Evolutionary conservation across 345 rosid species (phyloP), one percentile per base, ranked within the genome.

Genomic region (Boechera divaricarpa): DNA sequence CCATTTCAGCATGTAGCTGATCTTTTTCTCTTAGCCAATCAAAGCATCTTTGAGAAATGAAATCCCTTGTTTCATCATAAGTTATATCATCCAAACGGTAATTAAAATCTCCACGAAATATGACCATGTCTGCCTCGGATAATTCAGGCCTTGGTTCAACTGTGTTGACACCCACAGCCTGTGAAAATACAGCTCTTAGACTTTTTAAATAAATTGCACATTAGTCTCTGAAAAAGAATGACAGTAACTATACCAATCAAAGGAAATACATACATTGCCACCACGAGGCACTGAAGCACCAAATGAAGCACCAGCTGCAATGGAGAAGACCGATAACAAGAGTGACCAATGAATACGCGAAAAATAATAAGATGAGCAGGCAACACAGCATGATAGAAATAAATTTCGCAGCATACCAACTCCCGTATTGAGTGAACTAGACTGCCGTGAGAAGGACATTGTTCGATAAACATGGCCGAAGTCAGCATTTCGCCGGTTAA

Each of bases 11-110:
- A 77, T 83, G 86, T 35, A 91, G 91, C 80, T 91, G 97, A 80
- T 91, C 94, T 68, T 74, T 86, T 82, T 86, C 92, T 83, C 94
- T 83, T 70, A 91, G 90, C 94, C 94, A 91, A 73, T 91, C 97
- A 85, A 91, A 89, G 84, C 86, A 79, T 81, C 97, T 82, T 81
- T 91, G 97, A 45, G 94, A 87, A 51, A 91, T 85, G 66, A 87
- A 84, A 82, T 91, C 97, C 80, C 97, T 85, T 35, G 97, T 92
- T 84, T 91, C 97, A 78, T 91, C 97, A 72, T 89, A 86, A 68
- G 94, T 83, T 82, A 89, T 88, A 61, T 83, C 94, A 81, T 85
- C 90, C 83, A 91, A 88, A 47, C 97, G 83, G 72, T 89, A 91
- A 75, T 91, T 91, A 71, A 91, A 86, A 79, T 91, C 97, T 13